phyloP scores from a whole-genome alignment of 106 monocot genomes.

The Dioscorea zingiberensis region DNA sequence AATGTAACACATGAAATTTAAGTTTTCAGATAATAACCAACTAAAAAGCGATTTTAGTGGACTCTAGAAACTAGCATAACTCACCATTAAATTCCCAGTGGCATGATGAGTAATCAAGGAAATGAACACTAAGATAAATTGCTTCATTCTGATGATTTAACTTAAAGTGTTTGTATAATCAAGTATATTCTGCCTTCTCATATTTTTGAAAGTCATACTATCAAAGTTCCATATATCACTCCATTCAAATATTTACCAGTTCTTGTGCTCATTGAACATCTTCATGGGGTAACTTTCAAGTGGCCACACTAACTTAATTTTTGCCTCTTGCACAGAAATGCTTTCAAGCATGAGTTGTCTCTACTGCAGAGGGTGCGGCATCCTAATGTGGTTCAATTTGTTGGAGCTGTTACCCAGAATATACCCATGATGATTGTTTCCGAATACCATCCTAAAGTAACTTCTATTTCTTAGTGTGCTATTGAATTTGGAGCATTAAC shows the following conservation, averaged over 20 bases:
- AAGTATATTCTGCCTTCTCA: neutral
- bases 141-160: no score
- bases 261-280: neutral
- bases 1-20: no score
- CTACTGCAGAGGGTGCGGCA: conserved; percentile 83
- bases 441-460: conserved; percentile 82
- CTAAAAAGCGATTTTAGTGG: no score
- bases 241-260: no score
- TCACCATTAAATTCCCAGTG: no score
- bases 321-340: conserved; percentile 54
- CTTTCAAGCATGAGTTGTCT: conserved; percentile 84
- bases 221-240: neutral
- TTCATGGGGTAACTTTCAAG: neutral
- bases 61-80: no score
- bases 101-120: no score
- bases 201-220: neutral
- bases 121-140: no score
- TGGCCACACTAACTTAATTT: neutral
- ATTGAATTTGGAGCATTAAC: neutral
- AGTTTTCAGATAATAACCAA: no score
- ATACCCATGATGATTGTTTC: conserved; percentile 96
- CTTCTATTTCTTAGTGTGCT: neutral
- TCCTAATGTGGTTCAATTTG: conserved; percentile 94
- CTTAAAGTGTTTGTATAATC: no score
- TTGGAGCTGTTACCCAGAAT: conserved; percentile 94